Evolutionary conservation across 1,139 yeast genomes (phyloP).

Genomic region (Hansenula anomala): DNA sequence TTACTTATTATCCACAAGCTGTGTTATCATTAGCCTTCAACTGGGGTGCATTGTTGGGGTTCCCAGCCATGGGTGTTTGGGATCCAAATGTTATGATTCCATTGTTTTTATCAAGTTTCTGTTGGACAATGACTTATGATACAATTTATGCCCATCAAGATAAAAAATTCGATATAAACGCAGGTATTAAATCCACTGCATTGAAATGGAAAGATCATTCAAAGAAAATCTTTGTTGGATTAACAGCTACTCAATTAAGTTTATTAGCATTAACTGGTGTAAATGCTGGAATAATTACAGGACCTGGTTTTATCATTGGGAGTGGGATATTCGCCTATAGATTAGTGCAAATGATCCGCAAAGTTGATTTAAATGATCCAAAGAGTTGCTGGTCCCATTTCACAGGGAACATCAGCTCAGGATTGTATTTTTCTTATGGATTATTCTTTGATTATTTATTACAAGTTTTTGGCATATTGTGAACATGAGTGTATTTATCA

Average conservation of each 20-base stretch:
- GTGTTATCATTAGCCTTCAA: conserved; percentile 79
- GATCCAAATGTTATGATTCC: conserved; percentile 72
- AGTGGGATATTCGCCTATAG: conserved; percentile 67
- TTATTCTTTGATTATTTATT: conserved; percentile 65
- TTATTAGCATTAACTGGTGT: conserved; percentile 67
- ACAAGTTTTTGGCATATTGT: conserved; percentile 26
- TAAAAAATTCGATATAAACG: conserved; percentile 76
- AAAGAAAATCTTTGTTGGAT: conserved; percentile 58
- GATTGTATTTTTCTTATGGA: conserved; percentile 74
- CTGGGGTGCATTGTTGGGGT: conserved; percentile 94
- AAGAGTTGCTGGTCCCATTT: conserved; percentile 80
- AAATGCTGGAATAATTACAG: conserved; percentile 62
- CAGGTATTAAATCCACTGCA: conserved; percentile 94
- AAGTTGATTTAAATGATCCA: conserved; percentile 77
- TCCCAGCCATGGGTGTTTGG: conserved; percentile 93
- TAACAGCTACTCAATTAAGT: conserved; percentile 65
- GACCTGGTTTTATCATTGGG: conserved; percentile 75
- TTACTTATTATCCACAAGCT: conserved; percentile 92
- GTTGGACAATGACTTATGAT: conserved; percentile 96
- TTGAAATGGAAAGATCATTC: conserved; percentile 85
- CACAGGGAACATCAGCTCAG: conserved; percentile 72
- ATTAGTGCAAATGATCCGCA: conserved; percentile 57
- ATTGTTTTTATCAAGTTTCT: conserved; percentile 67
- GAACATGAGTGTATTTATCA: neutral
- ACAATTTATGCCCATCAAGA: conserved; percentile 98